Evolutionary conservation across 1,284 basidiomycete genomes (phyloP).

Genomic region (Moniliophthora roreri): DNA sequence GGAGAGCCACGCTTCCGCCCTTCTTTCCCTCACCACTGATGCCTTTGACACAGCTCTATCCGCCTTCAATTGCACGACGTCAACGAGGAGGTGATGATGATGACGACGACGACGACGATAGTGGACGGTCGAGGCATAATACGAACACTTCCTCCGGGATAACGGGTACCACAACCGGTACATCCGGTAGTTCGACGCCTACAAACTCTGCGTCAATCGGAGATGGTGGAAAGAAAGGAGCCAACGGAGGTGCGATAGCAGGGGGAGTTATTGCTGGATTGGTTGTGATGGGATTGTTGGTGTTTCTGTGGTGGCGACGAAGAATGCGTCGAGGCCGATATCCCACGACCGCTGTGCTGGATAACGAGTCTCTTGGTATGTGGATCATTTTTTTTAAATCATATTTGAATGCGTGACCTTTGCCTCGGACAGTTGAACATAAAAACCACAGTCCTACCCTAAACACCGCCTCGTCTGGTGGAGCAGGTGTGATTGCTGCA

Average conservation of each 20-base stretch:
- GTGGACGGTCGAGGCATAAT: background rate
- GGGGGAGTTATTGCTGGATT: conserved; percentile 10
- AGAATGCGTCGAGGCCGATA: background rate
- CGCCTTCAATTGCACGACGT: background rate
- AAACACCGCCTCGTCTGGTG: no score
- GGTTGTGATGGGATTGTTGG: conserved; percentile 3
- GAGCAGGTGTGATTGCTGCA: no score
- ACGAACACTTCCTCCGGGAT: background rate
- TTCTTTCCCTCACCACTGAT: background rate
- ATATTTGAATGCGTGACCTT: no score
- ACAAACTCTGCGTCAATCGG: background rate
- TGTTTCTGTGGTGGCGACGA: conserved; percentile 6
- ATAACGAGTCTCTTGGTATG: conserved; percentile 9
- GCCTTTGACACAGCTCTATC: background rate
- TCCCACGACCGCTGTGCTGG: conserved; percentile 1
- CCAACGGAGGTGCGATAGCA: conserved; percentile 9
- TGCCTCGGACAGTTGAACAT: no score
- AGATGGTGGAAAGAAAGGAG: background rate
- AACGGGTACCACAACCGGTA: background rate
- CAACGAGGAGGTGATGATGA: background rate
- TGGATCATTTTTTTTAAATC: background rate
- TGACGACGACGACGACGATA: conserved; percentile 6
- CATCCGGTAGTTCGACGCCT: background rate
- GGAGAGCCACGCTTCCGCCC: background rate
- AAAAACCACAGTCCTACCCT: no score